A percentile compares a stretch with the other conserved stretches of the same genome.
These are phyloP conservation scores for Turritis glabra DNA, from an alignment of 345 rosid species.

Conservation along the genomic window DNA sequence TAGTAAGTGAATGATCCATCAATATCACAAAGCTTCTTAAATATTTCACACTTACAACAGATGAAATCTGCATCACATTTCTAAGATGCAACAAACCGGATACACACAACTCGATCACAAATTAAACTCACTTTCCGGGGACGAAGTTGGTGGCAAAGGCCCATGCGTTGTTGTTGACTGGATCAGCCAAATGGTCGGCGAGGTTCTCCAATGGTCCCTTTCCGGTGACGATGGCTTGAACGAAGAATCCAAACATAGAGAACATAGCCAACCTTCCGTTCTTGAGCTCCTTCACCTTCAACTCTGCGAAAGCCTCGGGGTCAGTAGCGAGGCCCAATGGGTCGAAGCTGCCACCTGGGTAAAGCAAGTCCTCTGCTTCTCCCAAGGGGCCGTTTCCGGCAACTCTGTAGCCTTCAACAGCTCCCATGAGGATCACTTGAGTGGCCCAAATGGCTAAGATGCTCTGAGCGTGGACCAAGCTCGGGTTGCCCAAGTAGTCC, in stretches of 20 bases:
- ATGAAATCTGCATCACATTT: neutral
- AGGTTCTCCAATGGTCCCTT: slow-evolving; percentile 64
- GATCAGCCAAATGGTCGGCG: neutral
- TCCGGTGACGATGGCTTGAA: slow-evolving; percentile 74
- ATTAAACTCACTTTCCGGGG: slow-evolving; percentile 63
- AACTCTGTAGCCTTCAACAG: slow-evolving; percentile 64
- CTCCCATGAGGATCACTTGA: slow-evolving; percentile 64
- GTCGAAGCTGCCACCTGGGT: slow-evolving; percentile 73
- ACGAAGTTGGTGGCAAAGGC: slow-evolving; percentile 65
- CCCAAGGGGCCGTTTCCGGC: slow-evolving; percentile 59
- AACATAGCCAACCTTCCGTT: slow-evolving; percentile 35
- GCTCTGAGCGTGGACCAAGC: slow-evolving; percentile 68
- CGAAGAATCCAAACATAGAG: slow-evolving; percentile 53
- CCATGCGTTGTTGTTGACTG: slow-evolving; percentile 24
- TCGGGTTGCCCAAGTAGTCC: slow-evolving; percentile 73
- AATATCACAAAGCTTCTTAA: neutral
- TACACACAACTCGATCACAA: neutral
- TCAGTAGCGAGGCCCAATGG: slow-evolving; percentile 70
- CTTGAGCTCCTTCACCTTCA: slow-evolving; percentile 75
- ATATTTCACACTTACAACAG: slow-evolving; percentile 7
- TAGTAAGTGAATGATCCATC: neutral
- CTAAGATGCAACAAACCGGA: slow-evolving; percentile 8
- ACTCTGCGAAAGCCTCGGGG: slow-evolving; percentile 70
- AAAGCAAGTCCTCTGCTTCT: slow-evolving; percentile 58
- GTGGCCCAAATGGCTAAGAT: slow-evolving; percentile 69